A percentile compares a stretch with the other conserved stretches of the same genome.
These are phyloP conservation scores for Trametes elegans DNA, from an alignment of 768 basidiomycete genomes.

Conservation along the genomic window DNA sequence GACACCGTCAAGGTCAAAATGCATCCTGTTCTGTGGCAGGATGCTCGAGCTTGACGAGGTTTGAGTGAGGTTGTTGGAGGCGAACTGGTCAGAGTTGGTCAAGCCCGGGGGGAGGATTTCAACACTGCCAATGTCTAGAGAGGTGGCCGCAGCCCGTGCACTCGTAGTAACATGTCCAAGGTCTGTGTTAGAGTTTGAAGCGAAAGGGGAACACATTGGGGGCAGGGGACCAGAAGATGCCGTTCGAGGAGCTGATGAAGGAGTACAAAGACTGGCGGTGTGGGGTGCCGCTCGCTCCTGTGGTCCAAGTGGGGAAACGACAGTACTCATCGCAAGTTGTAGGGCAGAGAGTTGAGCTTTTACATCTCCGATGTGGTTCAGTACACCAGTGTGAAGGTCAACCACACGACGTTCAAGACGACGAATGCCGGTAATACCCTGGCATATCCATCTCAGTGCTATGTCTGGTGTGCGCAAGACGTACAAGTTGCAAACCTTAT, in stretches of 20 bases:
- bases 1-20: conserved; percentile 7
- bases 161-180: too few relatives aligned
- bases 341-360: not conserved
- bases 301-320: not conserved
- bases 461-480: too few relatives aligned
- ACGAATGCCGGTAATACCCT: not conserved
- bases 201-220: too few relatives aligned
- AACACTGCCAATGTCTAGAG: too few relatives aligned
- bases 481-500: not conserved
- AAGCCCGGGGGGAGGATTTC: too few relatives aligned
- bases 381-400: not conserved
- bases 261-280: too few relatives aligned
- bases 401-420: not conserved
- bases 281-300: not conserved
- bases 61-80: not conserved
- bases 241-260: too few relatives aligned
- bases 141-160: too few relatives aligned
- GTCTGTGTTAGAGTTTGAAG: too few relatives aligned
- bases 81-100: not conserved
- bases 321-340: not conserved
- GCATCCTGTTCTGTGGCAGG: not conserved
- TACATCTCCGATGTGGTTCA: not conserved
- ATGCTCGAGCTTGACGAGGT: not conserved
- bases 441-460: too few relatives aligned
- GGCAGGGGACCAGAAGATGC: too few relatives aligned